Percentiles rank a stretch among this genome's conserved stretches.
Conservation (phyloP, 768 basidiomycete species). For the Panaeolus papilionaceus region DNA sequence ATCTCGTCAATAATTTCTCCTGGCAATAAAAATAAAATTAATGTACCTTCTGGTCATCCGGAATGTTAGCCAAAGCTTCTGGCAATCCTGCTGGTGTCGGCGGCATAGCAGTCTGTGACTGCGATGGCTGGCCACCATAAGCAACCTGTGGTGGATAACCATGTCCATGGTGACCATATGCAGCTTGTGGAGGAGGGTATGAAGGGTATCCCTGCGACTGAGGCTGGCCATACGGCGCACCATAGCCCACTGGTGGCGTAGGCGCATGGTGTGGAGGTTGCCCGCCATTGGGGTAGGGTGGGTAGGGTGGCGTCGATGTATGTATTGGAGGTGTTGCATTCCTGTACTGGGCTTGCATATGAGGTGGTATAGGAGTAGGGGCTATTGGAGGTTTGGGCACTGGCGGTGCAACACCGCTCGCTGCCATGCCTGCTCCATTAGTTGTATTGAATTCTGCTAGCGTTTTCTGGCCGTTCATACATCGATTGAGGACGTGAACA, state of each 20-base stretch:
- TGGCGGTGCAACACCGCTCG: neutral
- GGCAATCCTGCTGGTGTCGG: conserved; percentile 39
- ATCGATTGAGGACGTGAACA: neutral
- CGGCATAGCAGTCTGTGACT: conserved; percentile 3
- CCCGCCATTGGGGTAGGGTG: neutral
- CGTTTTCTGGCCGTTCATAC: conserved; percentile 53
- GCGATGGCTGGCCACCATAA: conserved; percentile 24
- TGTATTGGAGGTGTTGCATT: conserved; percentile 39
- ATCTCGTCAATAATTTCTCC: conserved; percentile 12
- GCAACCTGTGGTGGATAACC: conserved; percentile 21
- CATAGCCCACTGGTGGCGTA: neutral
- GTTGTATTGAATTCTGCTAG: conserved; percentile 56
- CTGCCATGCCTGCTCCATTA: conserved; percentile 22
- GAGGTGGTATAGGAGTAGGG: conserved; percentile 35
- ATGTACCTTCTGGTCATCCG: conserved; percentile 72
- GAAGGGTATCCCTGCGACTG: conserved; percentile 7
- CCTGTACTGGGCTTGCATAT: conserved; percentile 46
- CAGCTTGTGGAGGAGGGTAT: conserved; percentile 18
- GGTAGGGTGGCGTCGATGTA: conserved; percentile 33
- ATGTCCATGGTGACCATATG: conserved; percentile 25
- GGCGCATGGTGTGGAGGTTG: conserved; percentile 26
- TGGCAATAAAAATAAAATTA: conserved; percentile 21
- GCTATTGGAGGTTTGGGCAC: conserved; percentile 25
- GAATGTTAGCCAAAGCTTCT: conserved; percentile 62
- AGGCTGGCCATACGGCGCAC: neutral